Evolutionary conservation across 306 rosid genomes (phyloP).

Genomic region (Citrullus mucosospermus): DNA sequence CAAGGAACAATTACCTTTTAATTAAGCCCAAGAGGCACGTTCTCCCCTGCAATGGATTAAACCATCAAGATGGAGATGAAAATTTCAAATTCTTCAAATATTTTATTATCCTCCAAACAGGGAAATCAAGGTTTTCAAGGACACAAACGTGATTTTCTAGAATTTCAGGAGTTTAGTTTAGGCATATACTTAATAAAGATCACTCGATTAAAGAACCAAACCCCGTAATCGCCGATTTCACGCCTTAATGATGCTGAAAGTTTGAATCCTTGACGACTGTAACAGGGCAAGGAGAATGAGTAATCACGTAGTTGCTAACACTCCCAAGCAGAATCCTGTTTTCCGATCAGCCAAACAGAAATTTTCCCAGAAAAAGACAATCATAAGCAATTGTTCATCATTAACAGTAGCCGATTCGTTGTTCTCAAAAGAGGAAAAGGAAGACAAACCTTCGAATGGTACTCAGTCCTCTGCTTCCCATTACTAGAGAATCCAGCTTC

Average conservation of each 20-base stretch:
- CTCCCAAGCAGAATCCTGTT: slow-evolving; percentile 77
- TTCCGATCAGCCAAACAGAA: not conserved
- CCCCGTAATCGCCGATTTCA: not conserved
- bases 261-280: slow-evolving; percentile 57
- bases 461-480: slow-evolving; percentile 92
- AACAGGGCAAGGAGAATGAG: slow-evolving; percentile 67
- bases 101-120: not conserved
- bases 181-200: not conserved
- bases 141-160: not conserved
- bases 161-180: not conserved
- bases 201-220: not conserved
- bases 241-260: slow-evolving; percentile 4
- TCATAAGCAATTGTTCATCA: not conserved
- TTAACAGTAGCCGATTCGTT: not conserved
- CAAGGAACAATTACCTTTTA: not conserved
- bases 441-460: slow-evolving; percentile 40
- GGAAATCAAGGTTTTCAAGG: not conserved
- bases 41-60: not conserved
- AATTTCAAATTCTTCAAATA: not conserved
- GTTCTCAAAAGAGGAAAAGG: not conserved
- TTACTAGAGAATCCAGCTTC: slow-evolving; percentile 61
- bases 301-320: slow-evolving; percentile 67
- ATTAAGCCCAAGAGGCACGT: not conserved
- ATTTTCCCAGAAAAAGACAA: not conserved
- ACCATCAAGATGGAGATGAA: not conserved